These are phyloP conservation scores for Musa acuminata DNA, from an alignment of 176 grass and related monocot species.

Conservation along the genomic window DNA sequence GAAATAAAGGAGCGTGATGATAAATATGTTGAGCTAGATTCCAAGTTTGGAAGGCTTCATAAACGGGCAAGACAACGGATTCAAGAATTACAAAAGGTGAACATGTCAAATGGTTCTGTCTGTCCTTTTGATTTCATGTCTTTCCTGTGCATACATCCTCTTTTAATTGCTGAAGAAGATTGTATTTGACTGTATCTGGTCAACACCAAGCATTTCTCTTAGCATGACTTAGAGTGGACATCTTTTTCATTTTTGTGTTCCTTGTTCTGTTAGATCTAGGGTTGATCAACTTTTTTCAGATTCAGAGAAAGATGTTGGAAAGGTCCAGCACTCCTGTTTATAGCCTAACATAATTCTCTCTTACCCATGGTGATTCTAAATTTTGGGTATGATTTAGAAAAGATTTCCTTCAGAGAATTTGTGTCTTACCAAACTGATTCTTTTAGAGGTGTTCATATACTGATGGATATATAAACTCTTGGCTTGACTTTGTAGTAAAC, in stretches of 20 bases:
- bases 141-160: not conserved
- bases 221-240: not conserved
- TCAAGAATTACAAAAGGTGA: constrained; percentile 97
- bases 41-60: constrained; percentile 96
- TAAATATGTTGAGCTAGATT: constrained; percentile 78
- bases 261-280: not conserved
- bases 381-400: too few species aligned
- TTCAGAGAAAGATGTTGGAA: not conserved
- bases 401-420: too few species aligned
- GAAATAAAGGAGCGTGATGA: constrained; percentile 94
- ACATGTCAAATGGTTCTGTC: not conserved
- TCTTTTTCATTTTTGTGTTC: not conserved
- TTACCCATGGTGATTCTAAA: too few species aligned
- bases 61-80: constrained; percentile 94
- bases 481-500: too few species aligned
- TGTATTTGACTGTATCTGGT: not conserved
- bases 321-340: not conserved
- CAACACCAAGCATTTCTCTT: not conserved
- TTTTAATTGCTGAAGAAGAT: not conserved
- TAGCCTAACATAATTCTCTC: too few species aligned
- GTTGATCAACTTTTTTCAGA: not conserved
- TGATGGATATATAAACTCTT: too few species aligned
- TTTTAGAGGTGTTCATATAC: too few species aligned
- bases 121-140: not conserved
- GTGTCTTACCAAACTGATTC: too few species aligned